Conservation (phyloP, 1,284 basidiomycete species). For the Leccinum subrobustum region DNA sequence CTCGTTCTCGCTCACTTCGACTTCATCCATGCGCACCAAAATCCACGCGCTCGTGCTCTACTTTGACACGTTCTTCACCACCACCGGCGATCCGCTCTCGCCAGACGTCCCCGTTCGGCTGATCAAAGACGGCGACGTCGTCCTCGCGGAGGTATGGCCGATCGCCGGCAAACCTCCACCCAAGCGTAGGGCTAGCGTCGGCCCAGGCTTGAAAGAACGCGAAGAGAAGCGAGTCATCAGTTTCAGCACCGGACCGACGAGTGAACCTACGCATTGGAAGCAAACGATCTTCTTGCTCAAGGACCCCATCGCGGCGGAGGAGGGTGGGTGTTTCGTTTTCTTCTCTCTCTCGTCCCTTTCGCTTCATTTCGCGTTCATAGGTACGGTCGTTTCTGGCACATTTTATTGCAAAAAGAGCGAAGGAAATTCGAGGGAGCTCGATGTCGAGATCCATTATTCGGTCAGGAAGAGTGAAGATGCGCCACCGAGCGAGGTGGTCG, state of each 20-base stretch:
- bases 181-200: conserved; percentile 48
- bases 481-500: conserved; percentile 42
- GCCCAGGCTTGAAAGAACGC: conserved; percentile 33
- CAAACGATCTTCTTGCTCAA: conserved; percentile 90
- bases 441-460: conserved; percentile 89
- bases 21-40: conserved; percentile 56
- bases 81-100: conserved; percentile 53
- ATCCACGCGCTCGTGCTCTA: conserved; percentile 87
- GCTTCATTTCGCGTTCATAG: conserved; percentile 37
- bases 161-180: conserved; percentile 58
- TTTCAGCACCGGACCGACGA: conserved; percentile 90
- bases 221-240: conserved; percentile 61
- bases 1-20: conserved; percentile 68
- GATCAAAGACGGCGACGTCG: conserved; percentile 54
- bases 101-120: conserved; percentile 50
- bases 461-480: conserved; percentile 40
- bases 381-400: conserved; percentile 73
- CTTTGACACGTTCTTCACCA: conserved; percentile 91
- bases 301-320: conserved; percentile 71
- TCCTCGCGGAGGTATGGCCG: conserved; percentile 77
- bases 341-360: too few relatives aligned
- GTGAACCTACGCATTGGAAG: conserved; percentile 96
- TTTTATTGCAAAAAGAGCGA: conserved; percentile 84
- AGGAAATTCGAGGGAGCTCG: conserved; percentile 85
- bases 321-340: conserved; percentile 50